Base-by-base conservation (phyloP, 495 filamentous ascomycete genomes). In the Neurospora sp. region DNA sequence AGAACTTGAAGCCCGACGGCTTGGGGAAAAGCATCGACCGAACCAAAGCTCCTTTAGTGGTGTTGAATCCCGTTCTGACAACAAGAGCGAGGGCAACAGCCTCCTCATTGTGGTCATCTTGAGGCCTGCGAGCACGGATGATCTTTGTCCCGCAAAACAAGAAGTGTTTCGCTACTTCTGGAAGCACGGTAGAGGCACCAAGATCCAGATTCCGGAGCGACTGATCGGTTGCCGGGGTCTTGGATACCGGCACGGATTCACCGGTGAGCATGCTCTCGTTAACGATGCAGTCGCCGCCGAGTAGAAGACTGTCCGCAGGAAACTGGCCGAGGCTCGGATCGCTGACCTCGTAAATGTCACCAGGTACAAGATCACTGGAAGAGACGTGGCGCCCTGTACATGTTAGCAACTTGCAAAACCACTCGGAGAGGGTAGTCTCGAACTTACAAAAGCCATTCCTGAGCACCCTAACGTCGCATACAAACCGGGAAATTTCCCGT, bases 211-310 rank as follows among this genome's bases (percentile, higher is more conserved):
- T 82, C 16, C 84, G 83, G 9, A 99, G 87, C 12, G 93, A 89
- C 74, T 94, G 91, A 77, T 97, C 89, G n/a, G 89, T 94, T 8
- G 92, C 88, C 5, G 96, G 94, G 5, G 86, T 87, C 80, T 99
- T 99, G 10, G 94, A 97, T 4, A 98, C 94, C 8, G 96, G 96
- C 38, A 99, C 93, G 69, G 96, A 98, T 85, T 99, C 96, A 61
- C 94, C 94, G 45, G 96, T 99, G 40, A 99, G 89, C 96, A 99
- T 99, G 84, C 95, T 98, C 81, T 99, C 96, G 79, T 99, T 99
- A 73, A 99, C 94, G 74, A 99, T 98, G 81, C 94, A 97, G 80
- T 99, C 96, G 35, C 96, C 96, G 71, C 92, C 92, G 6, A 99
- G 83, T 9, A 99, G 84, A 44, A 99, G 85, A 79, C 94, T 96